Evolutionary conservation across 495 filamentous ascomycete species (phyloP), one percentile per base, ranked within the genome.

Genomic region (Penicilliopsis zonata): DNA sequence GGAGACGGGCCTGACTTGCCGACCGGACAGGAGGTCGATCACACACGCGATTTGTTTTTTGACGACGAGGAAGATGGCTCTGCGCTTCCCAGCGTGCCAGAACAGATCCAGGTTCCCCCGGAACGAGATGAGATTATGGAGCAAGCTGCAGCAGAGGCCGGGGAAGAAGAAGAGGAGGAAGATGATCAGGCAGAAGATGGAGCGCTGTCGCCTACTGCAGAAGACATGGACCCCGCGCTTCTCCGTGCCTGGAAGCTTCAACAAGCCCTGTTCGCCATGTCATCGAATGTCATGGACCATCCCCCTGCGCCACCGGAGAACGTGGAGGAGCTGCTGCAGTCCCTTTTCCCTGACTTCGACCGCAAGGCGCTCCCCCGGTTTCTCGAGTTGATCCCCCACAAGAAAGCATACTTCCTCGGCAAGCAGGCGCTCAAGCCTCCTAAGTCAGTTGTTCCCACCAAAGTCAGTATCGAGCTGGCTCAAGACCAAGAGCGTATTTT

Each of bases 401-500:
- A 81, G 52, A 76, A 74, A 40, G 81, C 80, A 2, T 61, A 70
- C 19, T 86, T 78, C 44, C 52, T 76, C 22, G 72, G 72, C 18
- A 83, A 84, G 50, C 65, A 70, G 25, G 81, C 81, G 2, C 18
- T 63, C 1, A 88, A 84, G 50, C 66, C 72, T 8, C 86, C 92
- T 13, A 94, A 82, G 47, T 69, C 80, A 1, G 63, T 94, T 12
- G 63, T 85, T 9, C 84, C 86, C 0, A 86, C 80, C 9, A 99
- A 96, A 53, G 65, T 93, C 29, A 82, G 75, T 36, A 57, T 96
- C 4, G 90, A 96, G 36, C 55, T 95, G 8, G 74, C 76, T 3
- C 65, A 67, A 28, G 90, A 96, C 44, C 78, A 90, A 42, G 78
- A 86, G 40, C 78, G 80, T 37, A 56, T 66, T 7, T 98, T 98